Base-by-base conservation (phyloP, 2,329 filamentous ascomycete genomes). In the Trichoderma koningii region DNA sequence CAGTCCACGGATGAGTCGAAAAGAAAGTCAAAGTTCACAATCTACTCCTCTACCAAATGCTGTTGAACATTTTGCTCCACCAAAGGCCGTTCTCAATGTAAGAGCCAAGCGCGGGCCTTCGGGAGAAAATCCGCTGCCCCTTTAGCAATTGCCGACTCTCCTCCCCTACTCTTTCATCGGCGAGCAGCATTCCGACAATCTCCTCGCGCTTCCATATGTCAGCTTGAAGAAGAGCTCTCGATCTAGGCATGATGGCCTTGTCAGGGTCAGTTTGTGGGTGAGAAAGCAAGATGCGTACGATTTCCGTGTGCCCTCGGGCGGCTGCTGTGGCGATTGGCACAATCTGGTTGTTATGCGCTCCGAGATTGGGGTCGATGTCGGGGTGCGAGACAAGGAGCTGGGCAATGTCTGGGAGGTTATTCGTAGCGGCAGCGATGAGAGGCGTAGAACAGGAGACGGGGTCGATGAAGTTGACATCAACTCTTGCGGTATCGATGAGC, bases 401-500 rank as follows among this genome's bases (percentile, higher is more conserved):
- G 23, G 50, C 34, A 14, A 51, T 7, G 4, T 60, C 34, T 12
- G n/a, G 17, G 10, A 21, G 17, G 1, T 17, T n/a, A 10, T 7
- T 9, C n/a, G 7, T 21, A 3, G 21, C 26, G 2, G 56, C 56
- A 15, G 21, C 45, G 21, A 15, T 41, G 19, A 60, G 47, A 12
- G 45, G 56, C 17, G 56, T 48, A 1, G 19, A 38, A 10, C 12
- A 3, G 0, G 47, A 14, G 9, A 19, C 7, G 5, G n/a, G 34
- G 17, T 7, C 4, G 26, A 42, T 17, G 14, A 23, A 7, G 19
- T 60, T 60, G 7, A 51, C 34, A 9, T 60, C 21, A 23, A 60
- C 56, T 19, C 17, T 60, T 26, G 21, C 21, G 21, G 45, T 60
- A 26, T 60, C 10, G 45, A 60, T 45, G 15, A 60, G 47, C 9